A percentile compares a stretch with the other conserved stretches of the same genome.
These are phyloP conservation scores for Paramecium bursaria DNA, from an alignment of 73 alveolate species.

Conservation along the genomic window DNA sequence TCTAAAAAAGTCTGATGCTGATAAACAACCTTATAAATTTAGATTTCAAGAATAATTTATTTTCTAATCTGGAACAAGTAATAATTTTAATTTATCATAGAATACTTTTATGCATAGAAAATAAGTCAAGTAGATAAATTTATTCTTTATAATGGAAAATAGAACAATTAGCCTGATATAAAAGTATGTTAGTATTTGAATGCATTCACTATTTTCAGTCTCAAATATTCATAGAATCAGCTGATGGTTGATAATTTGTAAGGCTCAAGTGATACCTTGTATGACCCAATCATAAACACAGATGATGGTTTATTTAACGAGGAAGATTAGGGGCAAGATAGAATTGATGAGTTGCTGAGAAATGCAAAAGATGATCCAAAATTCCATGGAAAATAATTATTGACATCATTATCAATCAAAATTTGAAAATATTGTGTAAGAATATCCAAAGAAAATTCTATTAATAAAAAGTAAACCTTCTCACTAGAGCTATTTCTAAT, in stretches of 20 bases:
- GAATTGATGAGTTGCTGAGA: too few relatives aligned
- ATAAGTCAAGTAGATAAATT: background rate
- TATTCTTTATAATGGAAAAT: conserved; percentile 23
- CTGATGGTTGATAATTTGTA: conserved; percentile 21
- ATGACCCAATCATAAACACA: conserved; percentile 10
- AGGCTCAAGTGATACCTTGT: conserved; percentile 16
- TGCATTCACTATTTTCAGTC: conserved; percentile 43
- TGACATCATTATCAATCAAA: too few relatives aligned
- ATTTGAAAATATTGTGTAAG: too few relatives aligned
- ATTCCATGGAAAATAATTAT: too few relatives aligned
- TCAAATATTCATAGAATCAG: background rate
- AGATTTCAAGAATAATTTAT: background rate
- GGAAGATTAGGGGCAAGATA: too few relatives aligned
- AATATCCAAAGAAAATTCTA: too few relatives aligned
- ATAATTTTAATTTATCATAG: background rate
- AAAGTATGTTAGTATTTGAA: background rate
- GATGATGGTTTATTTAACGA: conserved; percentile 33
- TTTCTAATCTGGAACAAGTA: conserved; percentile 14
- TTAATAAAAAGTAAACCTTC: too few relatives aligned
- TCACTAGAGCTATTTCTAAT: too few relatives aligned
- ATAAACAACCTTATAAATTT: background rate
- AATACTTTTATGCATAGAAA: background rate
- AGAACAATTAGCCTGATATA: conserved; percentile 19
- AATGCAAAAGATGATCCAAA: too few relatives aligned
- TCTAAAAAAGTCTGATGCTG: background rate